Base-by-base conservation (phyloP, 768 basidiomycete genomes). In the Podaxis sp. region DNA sequence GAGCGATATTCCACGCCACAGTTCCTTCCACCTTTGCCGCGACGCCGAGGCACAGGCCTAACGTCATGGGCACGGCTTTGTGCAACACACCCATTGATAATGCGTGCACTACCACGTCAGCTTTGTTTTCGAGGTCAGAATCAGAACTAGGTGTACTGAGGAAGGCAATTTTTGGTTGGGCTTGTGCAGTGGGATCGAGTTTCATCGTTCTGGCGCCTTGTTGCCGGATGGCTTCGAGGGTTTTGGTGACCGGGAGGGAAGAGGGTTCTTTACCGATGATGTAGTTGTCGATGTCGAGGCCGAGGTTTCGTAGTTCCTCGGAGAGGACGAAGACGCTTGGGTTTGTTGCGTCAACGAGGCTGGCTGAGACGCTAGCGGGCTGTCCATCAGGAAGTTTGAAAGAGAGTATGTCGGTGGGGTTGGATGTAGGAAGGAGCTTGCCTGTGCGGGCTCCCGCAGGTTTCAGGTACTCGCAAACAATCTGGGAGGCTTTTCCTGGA, bases 381-480 rank as follows among this genome's bases (percentile, higher is more conserved):
- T 17, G 24, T 49, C 46, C 55, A 51, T 48, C 61, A 8, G 66
- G 56, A n/a, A 83, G 67, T 33, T 75, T 64, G 42, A 90, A 70
- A 2, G 59, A 39, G 36, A 63, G 55, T 12, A 38, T 55, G 66
- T 89, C 84, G 4, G 74, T 64, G 0, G 86, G 73, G 13, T 76
- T 77, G 26, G 83, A 84, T 0, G 87, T 82, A 0, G 90, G 90
- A 22, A 92, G 79, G 6, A 92, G 80, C 66, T 82, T 82, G 7
- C 90, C 90, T 0, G 91, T 92, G 5, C 87, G 77, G 5, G 89
- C 87, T 0, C 90, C 90, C 7, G 77, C 81, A 0, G 90, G 90
- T 46, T 82, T 74, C 26, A 88, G 72, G 67, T 90, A 92, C 61
- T 91, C 85, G 56, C 91, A 75, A 22, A 82, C 68, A 63, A 92